Evolutionary conservation across 768 basidiomycete species (phyloP), one percentile per base, ranked within the genome.

Genomic region (Cubamyces lactineus): DNA sequence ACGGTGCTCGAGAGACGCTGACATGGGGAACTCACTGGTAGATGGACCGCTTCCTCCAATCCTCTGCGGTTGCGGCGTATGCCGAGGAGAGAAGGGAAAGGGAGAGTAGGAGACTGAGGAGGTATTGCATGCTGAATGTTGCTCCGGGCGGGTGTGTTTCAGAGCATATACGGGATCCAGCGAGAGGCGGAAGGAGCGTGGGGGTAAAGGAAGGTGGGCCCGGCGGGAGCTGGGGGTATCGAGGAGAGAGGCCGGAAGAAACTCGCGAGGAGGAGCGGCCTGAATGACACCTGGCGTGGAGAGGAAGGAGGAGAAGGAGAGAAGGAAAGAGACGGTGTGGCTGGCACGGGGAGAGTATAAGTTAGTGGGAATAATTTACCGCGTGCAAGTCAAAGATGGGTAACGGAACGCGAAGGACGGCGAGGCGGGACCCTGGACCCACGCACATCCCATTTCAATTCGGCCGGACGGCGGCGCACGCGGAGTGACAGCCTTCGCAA

Each of bases 41-140:
- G 64, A 92, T 89, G 21, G 90, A 89, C 49, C 88, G 85, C 42
- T 83, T 79, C 65, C 88, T 79, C 91, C 89, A 92, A 69, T 90
- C 79, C 54, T 88, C 87, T 38, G 88, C 83, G 50, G 86, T 86
- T 3, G 88, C 88, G 19, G 86, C 84, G 56, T 75, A 75, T 12
- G 74, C 79, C 50, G 76, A 70, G 48, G 67, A 65, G 54, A 75
- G 53, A 52, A 67, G 56, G 57, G 69, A 68, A 64, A 71, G 62
- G 61, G 66, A 71, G 61, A 64, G 50, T 58, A 71, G 69, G 64
- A 74, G 56, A 52, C 59, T 59, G 61, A 73, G 67, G 42, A 72
- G 51, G 46, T 63, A 34, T 42, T 67, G 61, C 70, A 72, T 69
- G 62, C 13, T 59, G 46, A 41, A 51, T 59, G 45, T 53, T 49